Evolutionary conservation across 148 eudicot genomes (phyloP), one percentile per base, ranked within the genome.

Genomic region (Nyssa sinensis): DNA sequence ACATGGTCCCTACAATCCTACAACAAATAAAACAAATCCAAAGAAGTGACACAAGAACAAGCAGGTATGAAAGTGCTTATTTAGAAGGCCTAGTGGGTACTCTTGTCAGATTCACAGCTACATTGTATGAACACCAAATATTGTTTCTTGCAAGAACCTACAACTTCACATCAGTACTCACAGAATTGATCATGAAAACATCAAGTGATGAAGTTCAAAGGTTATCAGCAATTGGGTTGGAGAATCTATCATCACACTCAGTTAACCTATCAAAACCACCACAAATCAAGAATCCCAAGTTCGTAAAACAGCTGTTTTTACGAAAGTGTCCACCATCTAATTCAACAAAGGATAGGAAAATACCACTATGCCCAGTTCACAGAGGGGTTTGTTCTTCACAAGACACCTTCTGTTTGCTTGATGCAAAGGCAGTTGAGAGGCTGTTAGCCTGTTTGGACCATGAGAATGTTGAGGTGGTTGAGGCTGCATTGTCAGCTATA

Each of bases 11-110:
- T 27, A 77, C 27, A 58, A 74, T 93, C 34, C 57, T 89, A 55
- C 80, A 81, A 67, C 75, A 84, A 28, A 74, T 89, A 31, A 64
- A 24, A 71, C 78, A 84, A 62, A 78, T 90, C 78, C 96, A 83
- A 77, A 82, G 51, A 64, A 72, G 51, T 14, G 93, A 85, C 61
- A 73, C 82, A 49, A 81, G 90, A 83, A 73, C 81, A 78, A 87
- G 84, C 86, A 84, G 89, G 71, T 77, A 90, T 75, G 77, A 82
- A 68, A 35, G 68, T 66, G 55, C 72, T 72, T 93, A 86, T 77
- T 80, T 88, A 39, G 96, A 90, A 74, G 98, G 98, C 62, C 81
- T 93, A 41, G 96, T 89, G 30, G 98, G 98, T 8, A 81, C 86
- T 73, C 85, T 93, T 64, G 95, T 88, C 76, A 88, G 96, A 78